Evolutionary conservation across 768 basidiomycete species (phyloP), one percentile per base, ranked within the genome.

Genomic region (Coprinopsis strossmayeri): DNA sequence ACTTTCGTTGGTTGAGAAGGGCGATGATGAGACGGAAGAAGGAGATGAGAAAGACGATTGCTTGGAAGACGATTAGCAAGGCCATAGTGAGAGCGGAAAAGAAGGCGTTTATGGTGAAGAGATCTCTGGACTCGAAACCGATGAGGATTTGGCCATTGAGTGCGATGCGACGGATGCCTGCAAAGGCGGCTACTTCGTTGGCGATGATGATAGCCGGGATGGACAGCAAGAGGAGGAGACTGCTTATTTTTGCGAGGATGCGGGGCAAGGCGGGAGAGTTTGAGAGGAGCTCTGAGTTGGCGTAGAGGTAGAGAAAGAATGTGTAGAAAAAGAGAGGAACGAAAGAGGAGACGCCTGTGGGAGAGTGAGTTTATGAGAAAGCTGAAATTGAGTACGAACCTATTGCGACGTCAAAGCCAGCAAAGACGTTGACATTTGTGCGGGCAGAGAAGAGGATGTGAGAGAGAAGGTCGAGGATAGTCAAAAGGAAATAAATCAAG

Each of bases 161-260:
- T 30, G 45, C 30, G 10, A 25, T 50, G 34, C 87, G 62, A 43
- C 78, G 73, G 25, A 79, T 69, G 35, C 82, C 81, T 21, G 82
- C 55, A 56, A 90, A 84, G 2, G 87, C 85, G 9, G 78, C 77
- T 12, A 83, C 59, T 52, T 79, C 79, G 58, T 82, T 84, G 54
- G 75, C 60, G 9, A 68, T 63, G 49, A 82, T 51, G 42, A 82
- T 72, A 25, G 72, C 59, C 10, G 84, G 81, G 44, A 88, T 74
- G 51, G 80, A 73, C 25, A 75, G 44, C 26, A 79, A 54, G 9
- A 86, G 64, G 9, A 71, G 59, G 38, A 71, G 63, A 54, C 68
- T 72, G 1, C 73, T 63, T 46, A 78, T 59, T 15, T 59, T 63
- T 39, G 69, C 74, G 46, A 80, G 64, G 11, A 71, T 24, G 15